Base-by-base conservation (phyloP, 352 stramenopile genomes). In the Pythium oligandrum region DNA sequence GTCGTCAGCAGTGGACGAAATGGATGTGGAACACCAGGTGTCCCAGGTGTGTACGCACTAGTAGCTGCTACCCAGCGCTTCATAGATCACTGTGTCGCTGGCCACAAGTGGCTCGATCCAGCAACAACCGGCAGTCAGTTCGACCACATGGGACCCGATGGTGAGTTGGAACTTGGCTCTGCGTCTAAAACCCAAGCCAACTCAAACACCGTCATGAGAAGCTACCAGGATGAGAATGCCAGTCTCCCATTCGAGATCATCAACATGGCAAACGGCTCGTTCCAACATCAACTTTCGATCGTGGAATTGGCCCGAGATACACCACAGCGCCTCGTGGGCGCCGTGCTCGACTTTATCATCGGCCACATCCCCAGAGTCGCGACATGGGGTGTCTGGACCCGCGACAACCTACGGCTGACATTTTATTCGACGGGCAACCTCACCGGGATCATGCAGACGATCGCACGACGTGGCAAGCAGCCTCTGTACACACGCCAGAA, bases 1-100 rank as follows among this genome's bases (percentile, higher is more conserved):
- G 57, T 78, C 26, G 70, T 78, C 37, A 78, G 70, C 49, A 72
- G 59, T 17, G 70, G 70, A 6, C 54, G 63, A 37, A 70, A 67
- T 53, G 70, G 66, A 26, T 78, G 70, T 35, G 70, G 65, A 6
- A 66, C 64, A 9, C 54, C 59, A 2, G 66, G 63, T 11, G 56
- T 71, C 1, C 69, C 69, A 2, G 69, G 66, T 3, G 59, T 78
- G 9, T 78, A 75, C 45, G 55, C 61, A 3, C 55, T 59, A 12
- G 60, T 78, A 3, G 55, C 68, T 0, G 56, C 42, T 31, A 53
- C 63, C 31, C 53, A 70, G 45, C 11, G 32, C 40, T 76, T 72
- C 51, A 66, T 76, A 54, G 51, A 66, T 49, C 56, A 40, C 32
- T 59, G 59, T 48, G 49, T 64, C 0, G 61, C 61, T 1, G 68